Conservation (phyloP, 2,329 filamentous ascomycete species). For the Aspergillus ochraceus region DNA sequence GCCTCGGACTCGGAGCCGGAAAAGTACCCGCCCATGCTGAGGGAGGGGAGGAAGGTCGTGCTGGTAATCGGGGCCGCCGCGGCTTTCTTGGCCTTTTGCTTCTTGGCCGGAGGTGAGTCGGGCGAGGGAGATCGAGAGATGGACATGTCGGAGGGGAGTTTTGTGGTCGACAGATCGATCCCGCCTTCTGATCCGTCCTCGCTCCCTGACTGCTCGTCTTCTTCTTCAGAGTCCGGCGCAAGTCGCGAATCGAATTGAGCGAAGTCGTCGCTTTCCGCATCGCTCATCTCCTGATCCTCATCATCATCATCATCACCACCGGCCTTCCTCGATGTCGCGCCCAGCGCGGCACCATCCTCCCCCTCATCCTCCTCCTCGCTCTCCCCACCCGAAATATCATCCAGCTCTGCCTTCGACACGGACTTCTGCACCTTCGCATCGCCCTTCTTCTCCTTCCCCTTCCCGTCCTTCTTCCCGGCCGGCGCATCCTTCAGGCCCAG, state of each 20-base stretch:
- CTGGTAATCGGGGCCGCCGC: constrained; percentile 21
- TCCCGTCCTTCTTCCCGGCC: constrained; percentile 13
- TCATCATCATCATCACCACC: constrained; percentile 12
- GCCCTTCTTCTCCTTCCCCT: constrained; percentile 7
- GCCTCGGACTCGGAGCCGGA: constrained; percentile 61
- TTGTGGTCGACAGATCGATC: neutral
- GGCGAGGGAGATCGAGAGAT: constrained; percentile 38
- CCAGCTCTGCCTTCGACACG: neutral
- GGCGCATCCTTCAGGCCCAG: constrained; percentile 35
- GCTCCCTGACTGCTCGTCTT: constrained; percentile 14
- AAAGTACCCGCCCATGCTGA: constrained; percentile 62
- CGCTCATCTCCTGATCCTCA: constrained; percentile 21
- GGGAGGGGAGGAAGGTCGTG: constrained; percentile 61
- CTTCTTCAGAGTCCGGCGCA: constrained; percentile 30
- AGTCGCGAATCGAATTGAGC: constrained; percentile 36
- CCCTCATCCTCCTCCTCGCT: neutral
- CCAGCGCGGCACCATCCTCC: neutral
- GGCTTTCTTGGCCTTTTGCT: constrained; percentile 20
- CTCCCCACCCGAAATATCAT: neutral
- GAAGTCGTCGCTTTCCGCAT: constrained; percentile 28
- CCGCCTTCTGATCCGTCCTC: constrained; percentile 12
- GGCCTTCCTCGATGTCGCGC: constrained; percentile 4
- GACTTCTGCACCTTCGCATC: constrained; percentile 3
- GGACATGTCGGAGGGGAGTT: constrained; percentile 32
- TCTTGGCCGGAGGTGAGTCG: constrained; percentile 17